Base-by-base conservation (phyloP, 306 rosid species). In the Lithocarpus polystachyus region DNA sequence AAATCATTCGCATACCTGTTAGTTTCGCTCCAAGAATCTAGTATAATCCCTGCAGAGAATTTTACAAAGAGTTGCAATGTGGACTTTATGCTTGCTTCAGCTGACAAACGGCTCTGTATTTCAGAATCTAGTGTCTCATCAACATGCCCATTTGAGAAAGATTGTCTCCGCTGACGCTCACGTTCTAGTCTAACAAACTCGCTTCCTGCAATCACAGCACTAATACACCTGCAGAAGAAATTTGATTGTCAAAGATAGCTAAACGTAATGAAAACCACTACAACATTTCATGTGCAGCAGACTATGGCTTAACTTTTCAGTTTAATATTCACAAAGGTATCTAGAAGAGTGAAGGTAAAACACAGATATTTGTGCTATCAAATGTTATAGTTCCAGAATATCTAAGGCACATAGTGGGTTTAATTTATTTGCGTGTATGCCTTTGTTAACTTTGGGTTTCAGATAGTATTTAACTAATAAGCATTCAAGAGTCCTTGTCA, bases 151-250 rank as follows among this genome's bases (percentile, higher is more conserved):
- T 92, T 95, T 56, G 89, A 59, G 68, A 85, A 86, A 81, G 92
- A 83, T 45, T 78, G 89, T 68, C 93, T 89, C 80, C 88, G 94
- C 86, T 84, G 92, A 74, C 89, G 76, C 54, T 92, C 98, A 33
- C 91, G 91, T 81, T 93, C 98, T 92, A 95, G 82, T 89, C 98
- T 90, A 80, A 95, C 94, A 77, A 76, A 90, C 85, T 95, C 99
- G 56, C 99, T 91, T 85, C 98, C 98, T 4, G 96, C 94, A 77
- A 92, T 82, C 52, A 95, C 99, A 75, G 99, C 94, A 81, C 92
- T 88, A 78, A 95, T 89, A 80, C 97, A 95, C 90, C 99, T 95
- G 97, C 87, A 76, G 57, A 45, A 79, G 26, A 76, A 88, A 57
- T 73, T 48, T 68, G 51, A 61, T 14, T 60, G 67, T 76, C 53